Base-by-base conservation (phyloP, 2,329 filamentous ascomycete genomes). In the Cytospora leucostoma region DNA sequence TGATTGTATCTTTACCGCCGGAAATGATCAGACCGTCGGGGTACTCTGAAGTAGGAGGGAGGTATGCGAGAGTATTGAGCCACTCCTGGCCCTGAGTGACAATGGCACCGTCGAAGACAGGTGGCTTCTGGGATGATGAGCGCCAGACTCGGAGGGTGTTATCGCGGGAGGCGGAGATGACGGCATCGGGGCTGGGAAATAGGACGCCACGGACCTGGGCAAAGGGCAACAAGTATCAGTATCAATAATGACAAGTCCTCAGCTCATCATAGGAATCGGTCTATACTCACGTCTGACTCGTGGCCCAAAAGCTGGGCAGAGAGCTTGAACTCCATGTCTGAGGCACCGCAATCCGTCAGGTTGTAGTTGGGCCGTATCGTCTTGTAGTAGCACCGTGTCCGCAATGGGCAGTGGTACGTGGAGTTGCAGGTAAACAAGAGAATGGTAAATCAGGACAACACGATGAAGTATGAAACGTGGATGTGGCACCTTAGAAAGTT, bases 121-220 rank as follows among this genome's bases (percentile, higher is more conserved):
- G 88, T 35, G 92, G 90, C 32, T 66, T 69, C 33, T 66, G 63
- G 7, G 82, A 81, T 51, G 84, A 78, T 52, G 87, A 87, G 68
- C 87, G 89, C 95, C 95, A 99, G 68, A 91, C 78, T 56, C 94
- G 89, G 60, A 97, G 93, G 17, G 92, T 96, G 70, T 89, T 90
- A 79, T 99, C 95, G 78, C 95, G 86, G 54, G 95, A 98, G 40
- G 92, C 92, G 21, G 95, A 96, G 68, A 97, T 79, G 65, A 97
- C 80, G 53, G 85, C 82, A 67, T 89, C 85, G 65, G 89, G 79
- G 57, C 84, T 84, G 27, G 93, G 91, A 72, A 94, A 97, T 72
- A 83, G 83, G 70, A 97, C 90, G 67, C 87, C 90, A 70, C 94
- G 92, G 70, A 99, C 94, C 94, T 98, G 69, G 4, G 40, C 15